phyloP scores from a whole-genome alignment of 495 filamentous ascomycete genomes.

The Lasiosphaeris hirsuta region DNA sequence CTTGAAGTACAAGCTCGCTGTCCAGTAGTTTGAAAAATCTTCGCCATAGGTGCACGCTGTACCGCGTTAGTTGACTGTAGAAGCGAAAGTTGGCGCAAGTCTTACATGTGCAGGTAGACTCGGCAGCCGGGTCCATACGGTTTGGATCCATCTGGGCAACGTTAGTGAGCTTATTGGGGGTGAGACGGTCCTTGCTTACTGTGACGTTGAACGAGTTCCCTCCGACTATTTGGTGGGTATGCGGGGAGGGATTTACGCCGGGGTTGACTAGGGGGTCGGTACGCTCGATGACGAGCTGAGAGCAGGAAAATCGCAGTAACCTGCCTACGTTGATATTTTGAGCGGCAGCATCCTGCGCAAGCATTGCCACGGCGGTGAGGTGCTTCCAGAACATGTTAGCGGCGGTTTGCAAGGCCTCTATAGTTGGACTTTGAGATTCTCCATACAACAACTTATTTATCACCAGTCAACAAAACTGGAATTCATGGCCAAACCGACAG shows the following conservation, averaged over 20 bases:
- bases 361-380: not conserved
- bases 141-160: constrained; percentile 12
- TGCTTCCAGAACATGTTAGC: not conserved
- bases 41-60: constrained; percentile 22
- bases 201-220: constrained; percentile 25
- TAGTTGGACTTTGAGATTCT: no score
- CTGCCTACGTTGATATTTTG: constrained; percentile 1
- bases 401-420: no score
- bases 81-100: no score
- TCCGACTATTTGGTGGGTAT: constrained; percentile 16
- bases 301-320: constrained; percentile 9
- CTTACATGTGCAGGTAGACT: constrained; percentile 23
- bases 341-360: not conserved
- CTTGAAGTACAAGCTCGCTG: constrained; percentile 32
- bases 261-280: constrained; percentile 12
- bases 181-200: not conserved
- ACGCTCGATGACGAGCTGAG: constrained; percentile 9
- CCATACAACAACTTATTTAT: no score
- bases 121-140: constrained; percentile 15
- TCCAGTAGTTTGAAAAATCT: constrained; percentile 38
- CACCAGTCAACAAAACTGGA: no score
- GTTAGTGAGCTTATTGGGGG: not conserved
- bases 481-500: no score
- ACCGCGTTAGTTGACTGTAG: no score
- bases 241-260: constrained; percentile 11